Conservation (phyloP, 1,139 yeast genomes). For the Zygotorulaspora mrakii region DNA sequence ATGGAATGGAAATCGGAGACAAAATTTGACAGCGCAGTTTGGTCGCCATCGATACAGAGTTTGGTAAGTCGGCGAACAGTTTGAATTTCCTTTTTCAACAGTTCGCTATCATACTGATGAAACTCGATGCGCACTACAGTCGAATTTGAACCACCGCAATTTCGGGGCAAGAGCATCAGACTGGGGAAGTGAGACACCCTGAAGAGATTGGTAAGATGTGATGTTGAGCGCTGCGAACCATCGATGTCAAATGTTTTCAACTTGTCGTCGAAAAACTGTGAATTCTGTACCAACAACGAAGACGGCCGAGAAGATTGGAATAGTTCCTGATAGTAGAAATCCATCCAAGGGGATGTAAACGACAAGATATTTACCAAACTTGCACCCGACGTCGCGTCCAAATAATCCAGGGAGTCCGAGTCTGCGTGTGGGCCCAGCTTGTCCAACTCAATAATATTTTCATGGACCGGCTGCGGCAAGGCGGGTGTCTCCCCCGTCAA, state of each 20-base stretch:
- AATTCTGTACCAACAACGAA: conserved; percentile 10
- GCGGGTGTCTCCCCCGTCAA: conserved; percentile 15
- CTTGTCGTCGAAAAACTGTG: conserved; percentile 1
- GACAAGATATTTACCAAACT: conserved; percentile 10
- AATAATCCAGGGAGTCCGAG: not conserved
- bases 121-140: conserved; percentile 9
- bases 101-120: conserved; percentile 12
- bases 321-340: conserved; percentile 9
- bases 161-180: conserved; percentile 8
- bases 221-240: conserved; percentile 11
- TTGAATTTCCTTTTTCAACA: conserved; percentile 8
- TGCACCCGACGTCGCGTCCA: conserved; percentile 3
- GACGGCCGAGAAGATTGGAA: conserved; percentile 14
- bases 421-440: no score
- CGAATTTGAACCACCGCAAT: conserved; percentile 3
- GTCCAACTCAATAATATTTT: conserved; percentile 4
- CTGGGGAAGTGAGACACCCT: conserved; percentile 17
- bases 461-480: conserved; percentile 16
- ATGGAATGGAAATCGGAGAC: conserved; percentile 11
- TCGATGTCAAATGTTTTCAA: conserved; percentile 15
- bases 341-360: conserved; percentile 21
- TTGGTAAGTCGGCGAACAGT: conserved; percentile 8
- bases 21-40: conserved; percentile 1
- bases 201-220: conserved; percentile 14
- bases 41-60: conserved; percentile 8